These are phyloP conservation scores for Nemania sp. DNA, from an alignment of 2,329 filamentous ascomycete species.

Conservation along the genomic window DNA sequence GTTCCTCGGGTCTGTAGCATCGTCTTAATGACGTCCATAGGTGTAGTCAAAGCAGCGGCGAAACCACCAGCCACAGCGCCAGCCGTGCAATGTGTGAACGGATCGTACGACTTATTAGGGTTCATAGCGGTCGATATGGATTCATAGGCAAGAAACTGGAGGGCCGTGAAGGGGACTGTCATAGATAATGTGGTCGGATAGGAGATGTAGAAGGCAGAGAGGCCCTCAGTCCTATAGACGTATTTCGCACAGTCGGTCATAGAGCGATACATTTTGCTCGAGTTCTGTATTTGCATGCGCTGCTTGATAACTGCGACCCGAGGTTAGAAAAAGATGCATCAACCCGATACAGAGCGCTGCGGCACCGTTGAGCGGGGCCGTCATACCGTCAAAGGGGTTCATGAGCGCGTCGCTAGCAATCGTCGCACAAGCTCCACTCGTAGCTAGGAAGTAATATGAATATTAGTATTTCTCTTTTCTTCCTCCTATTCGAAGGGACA, in stretches of 20 bases:
- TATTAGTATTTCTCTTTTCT: constrained; percentile 20
- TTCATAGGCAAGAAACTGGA: constrained; percentile 98
- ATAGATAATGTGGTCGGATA: constrained; percentile 98
- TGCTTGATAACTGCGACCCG: constrained; percentile 88
- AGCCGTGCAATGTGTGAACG: constrained; percentile 91
- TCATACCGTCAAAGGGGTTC: constrained; percentile 97
- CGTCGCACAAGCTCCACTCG: constrained; percentile 92
- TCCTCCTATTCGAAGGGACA: constrained; percentile 1
- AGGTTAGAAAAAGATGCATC: constrained; percentile 29
- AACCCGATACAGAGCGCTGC: not conserved
- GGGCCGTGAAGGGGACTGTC: constrained; percentile 97
- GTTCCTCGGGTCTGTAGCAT: constrained; percentile 93
- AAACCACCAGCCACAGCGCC: constrained; percentile 93
- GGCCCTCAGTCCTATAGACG: constrained; percentile 87
- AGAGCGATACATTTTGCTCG: constrained; percentile 85
- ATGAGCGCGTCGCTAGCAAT: constrained; percentile 98
- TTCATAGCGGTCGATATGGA: constrained; percentile 96
- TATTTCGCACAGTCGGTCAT: constrained; percentile 88
- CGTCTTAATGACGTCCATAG: constrained; percentile 98
- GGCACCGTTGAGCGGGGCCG: not conserved
- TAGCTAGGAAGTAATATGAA: constrained; percentile 65
- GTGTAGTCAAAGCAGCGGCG: constrained; percentile 92
- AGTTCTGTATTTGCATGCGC: constrained; percentile 98
- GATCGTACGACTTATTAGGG: constrained; percentile 86
- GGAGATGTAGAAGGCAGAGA: constrained; percentile 96